Percentiles rank a stretch among this genome's conserved stretches.
Evolutionary conservation across 805 yeast species (phyloP).

Genomic region (Hyphopichia homilentoma): DNA sequence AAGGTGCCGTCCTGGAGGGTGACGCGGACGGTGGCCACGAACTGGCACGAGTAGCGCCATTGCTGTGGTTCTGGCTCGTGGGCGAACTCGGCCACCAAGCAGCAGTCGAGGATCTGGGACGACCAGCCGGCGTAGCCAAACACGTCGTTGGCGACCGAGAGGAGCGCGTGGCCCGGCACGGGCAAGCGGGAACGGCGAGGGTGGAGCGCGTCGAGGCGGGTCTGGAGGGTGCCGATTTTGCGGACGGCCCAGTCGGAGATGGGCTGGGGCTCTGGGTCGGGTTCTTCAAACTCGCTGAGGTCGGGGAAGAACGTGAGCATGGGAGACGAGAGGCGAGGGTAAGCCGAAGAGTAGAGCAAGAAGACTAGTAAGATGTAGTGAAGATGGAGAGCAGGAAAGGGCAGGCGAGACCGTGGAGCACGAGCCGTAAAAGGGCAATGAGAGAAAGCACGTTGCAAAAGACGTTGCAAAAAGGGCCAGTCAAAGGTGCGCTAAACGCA

Average conservation of each 20-base stretch:
- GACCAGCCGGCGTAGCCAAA: constrained; percentile 62
- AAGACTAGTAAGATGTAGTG: too few species aligned
- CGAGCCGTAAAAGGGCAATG: not conserved
- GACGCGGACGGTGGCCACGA: constrained; percentile 30
- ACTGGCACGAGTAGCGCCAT: constrained; percentile 16
- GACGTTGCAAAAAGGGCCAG: not conserved
- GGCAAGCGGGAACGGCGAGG: constrained; percentile 4
- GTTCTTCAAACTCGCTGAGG: constrained; percentile 13
- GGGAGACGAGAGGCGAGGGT: constrained; percentile 3
- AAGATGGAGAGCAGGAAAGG: not conserved
- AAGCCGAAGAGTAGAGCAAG: too few species aligned
- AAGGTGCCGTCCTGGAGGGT: constrained; percentile 43
- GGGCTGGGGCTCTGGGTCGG: too few species aligned
- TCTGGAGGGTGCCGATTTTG: constrained; percentile 46
- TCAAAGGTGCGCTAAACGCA: too few species aligned
- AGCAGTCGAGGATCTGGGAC: constrained; percentile 28
- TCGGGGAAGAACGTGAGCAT: constrained; percentile 21
- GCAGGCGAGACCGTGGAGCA: not conserved
- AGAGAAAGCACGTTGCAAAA: not conserved
- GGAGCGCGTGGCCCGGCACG: constrained; percentile 9
- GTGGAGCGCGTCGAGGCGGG: constrained; percentile 26
- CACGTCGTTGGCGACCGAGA: constrained; percentile 44
- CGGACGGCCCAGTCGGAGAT: constrained; percentile 45
- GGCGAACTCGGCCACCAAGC: constrained; percentile 9
- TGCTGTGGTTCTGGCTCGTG: constrained; percentile 16